Conservation (phyloP, 805 yeast species). For the Tanozyma kutaoensis region DNA sequence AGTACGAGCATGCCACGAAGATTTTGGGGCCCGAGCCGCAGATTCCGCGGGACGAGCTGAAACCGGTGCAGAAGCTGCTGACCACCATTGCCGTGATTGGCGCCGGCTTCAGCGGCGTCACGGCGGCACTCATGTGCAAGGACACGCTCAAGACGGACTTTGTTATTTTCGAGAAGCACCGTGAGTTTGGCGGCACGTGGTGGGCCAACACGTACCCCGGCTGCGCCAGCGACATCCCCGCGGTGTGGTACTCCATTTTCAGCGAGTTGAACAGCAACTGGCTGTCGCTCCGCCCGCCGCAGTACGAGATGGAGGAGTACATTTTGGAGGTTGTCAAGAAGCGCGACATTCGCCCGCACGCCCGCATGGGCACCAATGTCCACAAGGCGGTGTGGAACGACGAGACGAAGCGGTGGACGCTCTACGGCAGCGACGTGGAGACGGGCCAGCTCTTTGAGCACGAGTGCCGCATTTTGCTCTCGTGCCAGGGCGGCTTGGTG, state of each 20-base stretch:
- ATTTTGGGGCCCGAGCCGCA: slow-evolving; percentile 12
- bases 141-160: slow-evolving; percentile 16
- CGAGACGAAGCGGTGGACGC: slow-evolving; percentile 13
- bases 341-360: slow-evolving; percentile 10
- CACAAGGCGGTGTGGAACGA: slow-evolving; percentile 11
- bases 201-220: slow-evolving; percentile 32
- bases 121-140: slow-evolving; percentile 14
- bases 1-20: slow-evolving; percentile 12
- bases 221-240: slow-evolving; percentile 31
- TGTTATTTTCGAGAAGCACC: slow-evolving; percentile 24
- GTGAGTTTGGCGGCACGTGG: slow-evolving; percentile 30
- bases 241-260: slow-evolving; percentile 24
- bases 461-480: slow-evolving; percentile 11
- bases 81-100: slow-evolving; percentile 25
- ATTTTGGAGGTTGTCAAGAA: slow-evolving; percentile 17
- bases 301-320: slow-evolving; percentile 28
- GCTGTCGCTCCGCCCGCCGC: slow-evolving; percentile 27
- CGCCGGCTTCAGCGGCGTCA: slow-evolving; percentile 26
- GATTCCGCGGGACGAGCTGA: slow-evolving; percentile 6
- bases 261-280: slow-evolving; percentile 21
- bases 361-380: slow-evolving; percentile 12
- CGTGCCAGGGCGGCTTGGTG: slow-evolving; percentile 24
- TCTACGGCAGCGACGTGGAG: slow-evolving; percentile 11
- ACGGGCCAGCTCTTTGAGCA: slow-evolving; percentile 20
- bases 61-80: slow-evolving; percentile 9